Evolutionary conservation across 768 basidiomycete species (phyloP).

Genomic region (Boletellus ananas): DNA sequence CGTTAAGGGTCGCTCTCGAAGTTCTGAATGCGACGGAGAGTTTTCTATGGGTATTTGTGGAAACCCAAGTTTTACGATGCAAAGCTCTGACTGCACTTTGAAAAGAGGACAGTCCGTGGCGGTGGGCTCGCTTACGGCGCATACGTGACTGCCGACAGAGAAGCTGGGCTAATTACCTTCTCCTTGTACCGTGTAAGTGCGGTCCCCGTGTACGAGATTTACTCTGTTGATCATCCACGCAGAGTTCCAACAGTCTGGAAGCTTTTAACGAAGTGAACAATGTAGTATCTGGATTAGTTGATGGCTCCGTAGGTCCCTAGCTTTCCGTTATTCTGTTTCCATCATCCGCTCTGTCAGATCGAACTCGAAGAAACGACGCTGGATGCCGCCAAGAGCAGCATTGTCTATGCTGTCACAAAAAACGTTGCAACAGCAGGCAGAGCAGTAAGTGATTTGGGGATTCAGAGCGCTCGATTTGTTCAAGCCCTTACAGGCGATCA

Average conservation of each 20-base stretch:
- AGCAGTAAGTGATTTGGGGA: constrained; percentile 55
- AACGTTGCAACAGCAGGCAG: constrained; percentile 81
- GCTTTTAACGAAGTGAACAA: constrained; percentile 79
- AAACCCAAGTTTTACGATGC: neutral
- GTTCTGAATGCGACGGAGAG: constrained; percentile 92
- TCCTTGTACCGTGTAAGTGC: constrained; percentile 69
- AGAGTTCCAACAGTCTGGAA: constrained; percentile 77
- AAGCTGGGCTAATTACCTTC: constrained; percentile 74
- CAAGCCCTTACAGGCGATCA: constrained; percentile 51
- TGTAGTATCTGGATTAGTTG: constrained; percentile 73
- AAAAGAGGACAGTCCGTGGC: constrained; percentile 83
- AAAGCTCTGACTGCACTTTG: constrained; percentile 6
- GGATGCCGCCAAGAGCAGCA: constrained; percentile 88
- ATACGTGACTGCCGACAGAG: constrained; percentile 65
- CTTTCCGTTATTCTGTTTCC: constrained; percentile 14
- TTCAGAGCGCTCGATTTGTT: constrained; percentile 3
- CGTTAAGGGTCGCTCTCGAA: constrained; percentile 79
- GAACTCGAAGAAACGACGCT: constrained; percentile 74
- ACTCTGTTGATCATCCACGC: constrained; percentile 11
- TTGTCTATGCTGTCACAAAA: constrained; percentile 80
- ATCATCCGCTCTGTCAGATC: constrained; percentile 46
- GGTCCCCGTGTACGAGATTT: neutral
- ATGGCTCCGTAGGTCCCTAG: constrained; percentile 69
- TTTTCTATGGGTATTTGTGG: constrained; percentile 77
- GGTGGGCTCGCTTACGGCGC: constrained; percentile 96